Conservation (phyloP, 805 yeast species). For the Candida khao-thaluensis region DNA sequence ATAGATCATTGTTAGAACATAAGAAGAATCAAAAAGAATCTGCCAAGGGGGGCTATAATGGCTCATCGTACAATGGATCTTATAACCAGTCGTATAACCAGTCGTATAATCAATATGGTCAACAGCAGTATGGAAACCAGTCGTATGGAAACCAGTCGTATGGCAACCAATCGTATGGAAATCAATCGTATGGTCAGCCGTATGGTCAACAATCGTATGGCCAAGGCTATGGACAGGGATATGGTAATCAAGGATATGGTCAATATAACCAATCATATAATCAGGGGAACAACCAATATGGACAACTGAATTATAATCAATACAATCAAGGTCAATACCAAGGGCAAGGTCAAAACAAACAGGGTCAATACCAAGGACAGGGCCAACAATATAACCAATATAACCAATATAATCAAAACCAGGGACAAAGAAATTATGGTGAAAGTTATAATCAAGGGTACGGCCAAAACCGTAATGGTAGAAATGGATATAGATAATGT, state of each 20-base stretch:
- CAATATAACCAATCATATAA: conserved; percentile 14
- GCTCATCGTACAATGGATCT: background rate
- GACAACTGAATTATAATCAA: background rate
- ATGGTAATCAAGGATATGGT: conserved; percentile 1
- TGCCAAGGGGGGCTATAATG: background rate
- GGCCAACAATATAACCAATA: conserved; percentile 14
- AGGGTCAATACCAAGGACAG: conserved; percentile 2
- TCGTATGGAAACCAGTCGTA: conserved; percentile 1
- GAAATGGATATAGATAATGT: conserved; percentile 15
- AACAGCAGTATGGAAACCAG: background rate
- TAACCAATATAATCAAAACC: conserved; percentile 11
- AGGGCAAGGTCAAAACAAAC: conserved; percentile 13
- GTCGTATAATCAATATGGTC: conserved; percentile 1
- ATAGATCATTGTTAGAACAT: conserved; percentile 26
- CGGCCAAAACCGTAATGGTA: conserved; percentile 11
- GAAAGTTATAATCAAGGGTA: conserved; percentile 9
- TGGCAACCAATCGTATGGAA: background rate
- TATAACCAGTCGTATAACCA: conserved; percentile 2
- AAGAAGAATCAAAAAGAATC: conserved; percentile 2
- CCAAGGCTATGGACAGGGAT: conserved; percentile 1
- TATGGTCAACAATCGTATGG: background rate
- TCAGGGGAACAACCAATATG: conserved; percentile 4
- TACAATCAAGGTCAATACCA: conserved; percentile 2
- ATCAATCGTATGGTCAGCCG: conserved; percentile 4
- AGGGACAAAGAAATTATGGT: conserved; percentile 13